phyloP scores from a whole-genome alignment of 768 basidiomycete genomes.

The Coprinellus micaceus region DNA sequence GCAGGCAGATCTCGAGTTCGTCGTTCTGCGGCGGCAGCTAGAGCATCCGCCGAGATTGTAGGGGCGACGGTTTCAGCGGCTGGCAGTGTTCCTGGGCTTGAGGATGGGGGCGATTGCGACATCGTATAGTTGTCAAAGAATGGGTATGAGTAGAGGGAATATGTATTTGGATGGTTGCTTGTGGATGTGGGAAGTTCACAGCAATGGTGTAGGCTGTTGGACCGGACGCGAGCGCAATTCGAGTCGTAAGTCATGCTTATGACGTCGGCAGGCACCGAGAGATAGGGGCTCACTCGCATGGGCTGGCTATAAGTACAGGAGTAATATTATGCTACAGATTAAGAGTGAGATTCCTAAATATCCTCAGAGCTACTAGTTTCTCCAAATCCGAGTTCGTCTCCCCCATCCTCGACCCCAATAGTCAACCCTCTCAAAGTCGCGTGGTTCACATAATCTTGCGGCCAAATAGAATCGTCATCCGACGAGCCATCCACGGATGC shows the following conservation, averaged over 20 bases:
- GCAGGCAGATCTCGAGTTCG: constrained; percentile 31
- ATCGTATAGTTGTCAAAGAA: constrained; percentile 4
- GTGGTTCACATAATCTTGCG: background rate
- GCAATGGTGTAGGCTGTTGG: background rate
- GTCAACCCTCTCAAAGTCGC: background rate
- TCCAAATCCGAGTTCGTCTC: no score
- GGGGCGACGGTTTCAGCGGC: constrained; percentile 6
- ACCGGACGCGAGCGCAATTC: background rate
- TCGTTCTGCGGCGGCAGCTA: constrained; percentile 46
- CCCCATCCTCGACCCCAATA: background rate
- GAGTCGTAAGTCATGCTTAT: no score
- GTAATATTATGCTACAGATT: no score
- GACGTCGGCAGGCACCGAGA: no score
- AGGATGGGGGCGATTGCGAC: constrained; percentile 7
- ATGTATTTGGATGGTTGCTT: background rate
- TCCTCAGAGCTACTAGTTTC: background rate
- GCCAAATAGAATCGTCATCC: constrained; percentile 4
- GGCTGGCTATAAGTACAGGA: no score
- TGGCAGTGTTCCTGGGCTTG: constrained; percentile 1
- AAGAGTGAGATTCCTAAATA: no score
- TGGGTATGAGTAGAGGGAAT: background rate
- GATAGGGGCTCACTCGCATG: no score
- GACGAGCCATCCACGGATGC: constrained; percentile 6
- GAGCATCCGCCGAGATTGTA: constrained; percentile 29
- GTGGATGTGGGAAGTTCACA: background rate